These are phyloP conservation scores for Gonapodya prolifera DNA, from an alignment of 192 early-diverging fungal species.

Conservation along the genomic window DNA sequence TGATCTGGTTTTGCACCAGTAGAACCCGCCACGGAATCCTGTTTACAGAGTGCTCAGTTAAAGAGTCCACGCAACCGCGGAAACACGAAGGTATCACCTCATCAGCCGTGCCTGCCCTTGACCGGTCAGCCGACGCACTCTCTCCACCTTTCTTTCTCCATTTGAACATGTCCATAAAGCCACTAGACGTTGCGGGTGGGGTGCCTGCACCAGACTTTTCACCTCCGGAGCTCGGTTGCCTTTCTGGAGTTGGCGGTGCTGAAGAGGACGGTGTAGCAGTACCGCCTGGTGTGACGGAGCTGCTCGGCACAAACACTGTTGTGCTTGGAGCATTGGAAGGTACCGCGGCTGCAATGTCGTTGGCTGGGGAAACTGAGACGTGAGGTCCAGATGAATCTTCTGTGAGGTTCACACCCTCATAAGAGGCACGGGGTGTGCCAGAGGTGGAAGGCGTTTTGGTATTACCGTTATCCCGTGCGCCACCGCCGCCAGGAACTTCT, in stretches of 20 bases:
- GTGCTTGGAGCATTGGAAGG: background rate
- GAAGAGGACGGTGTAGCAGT: background rate
- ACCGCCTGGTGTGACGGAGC: background rate
- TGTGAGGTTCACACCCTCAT: background rate
- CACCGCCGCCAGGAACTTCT: background rate
- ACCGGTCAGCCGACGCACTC: background rate
- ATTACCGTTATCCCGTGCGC: background rate
- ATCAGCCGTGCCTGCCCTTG: background rate
- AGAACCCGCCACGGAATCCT: background rate
- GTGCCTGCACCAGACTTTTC: background rate
- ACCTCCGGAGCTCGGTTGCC: background rate
- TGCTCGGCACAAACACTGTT: background rate
- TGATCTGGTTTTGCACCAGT: conserved; percentile 23
- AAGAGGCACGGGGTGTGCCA: background rate
- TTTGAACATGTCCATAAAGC: background rate
- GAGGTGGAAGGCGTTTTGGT: background rate
- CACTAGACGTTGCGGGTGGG: background rate
- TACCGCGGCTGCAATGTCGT: background rate
- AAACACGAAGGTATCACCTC: background rate
- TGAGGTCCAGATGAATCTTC: background rate
- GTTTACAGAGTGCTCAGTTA: too few species aligned
- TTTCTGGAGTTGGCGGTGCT: background rate
- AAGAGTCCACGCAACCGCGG: too few species aligned
- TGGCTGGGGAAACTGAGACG: background rate
- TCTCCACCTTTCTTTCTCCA: background rate